Conservation (phyloP, 148 eudicot genomes). For the Nyssa sinensis region DNA sequence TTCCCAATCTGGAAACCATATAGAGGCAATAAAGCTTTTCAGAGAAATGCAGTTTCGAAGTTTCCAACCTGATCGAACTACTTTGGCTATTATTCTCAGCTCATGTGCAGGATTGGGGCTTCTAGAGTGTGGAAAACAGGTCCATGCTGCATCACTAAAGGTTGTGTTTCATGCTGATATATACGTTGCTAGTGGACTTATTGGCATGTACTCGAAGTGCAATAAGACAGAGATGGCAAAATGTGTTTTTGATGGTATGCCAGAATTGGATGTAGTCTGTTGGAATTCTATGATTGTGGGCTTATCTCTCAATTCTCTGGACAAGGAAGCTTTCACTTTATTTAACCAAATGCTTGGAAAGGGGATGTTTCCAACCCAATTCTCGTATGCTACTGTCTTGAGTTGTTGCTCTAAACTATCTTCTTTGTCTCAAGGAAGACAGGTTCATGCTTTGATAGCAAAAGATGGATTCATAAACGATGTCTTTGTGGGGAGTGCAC, state of each 20-base stretch:
- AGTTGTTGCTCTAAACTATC: constrained; percentile 60
- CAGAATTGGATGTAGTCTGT: constrained; percentile 58
- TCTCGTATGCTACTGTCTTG: constrained; percentile 55
- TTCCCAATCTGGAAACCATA: constrained; percentile 50
- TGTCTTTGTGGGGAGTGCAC: constrained; percentile 62
- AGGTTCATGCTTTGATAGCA: constrained; percentile 52
- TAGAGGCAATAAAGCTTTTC: constrained; percentile 56
- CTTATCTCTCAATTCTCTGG: constrained; percentile 45
- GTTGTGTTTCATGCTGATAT: constrained; percentile 32
- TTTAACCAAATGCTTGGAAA: constrained; percentile 50
- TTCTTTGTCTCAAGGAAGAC: constrained; percentile 57
- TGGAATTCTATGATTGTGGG: constrained; percentile 78
- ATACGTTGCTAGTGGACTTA: constrained; percentile 71
- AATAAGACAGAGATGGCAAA: constrained; percentile 47
- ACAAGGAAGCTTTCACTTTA: constrained; percentile 51
- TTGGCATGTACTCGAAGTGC: constrained; percentile 62
- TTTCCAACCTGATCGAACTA: constrained; percentile 57
- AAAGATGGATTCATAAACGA: constrained; percentile 53
- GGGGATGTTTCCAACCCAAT: constrained; percentile 52
- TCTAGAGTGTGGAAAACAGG: constrained; percentile 59
- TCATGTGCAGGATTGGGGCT: constrained; percentile 57
- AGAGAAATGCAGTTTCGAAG: constrained; percentile 63
- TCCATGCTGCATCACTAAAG: constrained; percentile 61
- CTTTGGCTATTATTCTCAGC: constrained; percentile 61
- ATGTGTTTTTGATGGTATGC: constrained; percentile 45